These are phyloP conservation scores for Pseudopyrenochaeta lycopersici DNA, from an alignment of 2,329 filamentous ascomycete genomes.

Conservation along the genomic window DNA sequence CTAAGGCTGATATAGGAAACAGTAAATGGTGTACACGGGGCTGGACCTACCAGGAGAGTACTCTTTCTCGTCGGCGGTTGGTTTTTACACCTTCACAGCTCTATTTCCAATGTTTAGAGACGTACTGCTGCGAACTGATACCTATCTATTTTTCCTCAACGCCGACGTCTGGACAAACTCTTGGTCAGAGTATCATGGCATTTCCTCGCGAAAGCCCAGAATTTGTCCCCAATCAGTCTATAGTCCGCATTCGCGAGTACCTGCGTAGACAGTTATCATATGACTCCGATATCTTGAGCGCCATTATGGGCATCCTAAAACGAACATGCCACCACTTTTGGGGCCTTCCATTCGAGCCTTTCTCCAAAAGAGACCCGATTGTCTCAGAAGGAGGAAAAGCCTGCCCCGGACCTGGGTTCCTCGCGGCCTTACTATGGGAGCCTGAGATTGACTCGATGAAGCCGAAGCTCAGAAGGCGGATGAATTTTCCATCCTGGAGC, in stretches of 20 bases:
- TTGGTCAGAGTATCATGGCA: neutral
- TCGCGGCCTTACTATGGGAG: no score
- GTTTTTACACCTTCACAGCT: slow-evolving; percentile 7
- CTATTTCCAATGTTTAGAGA: slow-evolving; percentile 3
- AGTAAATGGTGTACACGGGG: slow-evolving; percentile 1
- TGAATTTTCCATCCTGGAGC: no score
- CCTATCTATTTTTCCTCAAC: neutral
- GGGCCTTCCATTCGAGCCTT: neutral
- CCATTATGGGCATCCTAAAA: neutral
- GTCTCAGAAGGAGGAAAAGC: no score
- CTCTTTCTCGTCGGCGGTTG: slow-evolving; percentile 3
- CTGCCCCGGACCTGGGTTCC: no score
- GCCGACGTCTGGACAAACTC: neutral
- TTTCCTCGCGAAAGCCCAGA: neutral
- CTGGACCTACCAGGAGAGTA: slow-evolving; percentile 11
- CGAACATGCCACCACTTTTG: neutral
- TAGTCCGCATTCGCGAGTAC: neutral
- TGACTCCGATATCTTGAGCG: neutral
- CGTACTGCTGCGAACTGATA: neutral
- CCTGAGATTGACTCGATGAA: no score
- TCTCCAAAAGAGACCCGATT: no score
- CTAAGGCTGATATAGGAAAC: neutral
- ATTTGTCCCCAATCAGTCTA: neutral
- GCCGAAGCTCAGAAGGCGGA: no score
- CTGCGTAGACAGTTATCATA: neutral